phyloP scores from a whole-genome alignment of 1,139 yeast genomes.

The Yamadazyma membranifaciens region DNA sequence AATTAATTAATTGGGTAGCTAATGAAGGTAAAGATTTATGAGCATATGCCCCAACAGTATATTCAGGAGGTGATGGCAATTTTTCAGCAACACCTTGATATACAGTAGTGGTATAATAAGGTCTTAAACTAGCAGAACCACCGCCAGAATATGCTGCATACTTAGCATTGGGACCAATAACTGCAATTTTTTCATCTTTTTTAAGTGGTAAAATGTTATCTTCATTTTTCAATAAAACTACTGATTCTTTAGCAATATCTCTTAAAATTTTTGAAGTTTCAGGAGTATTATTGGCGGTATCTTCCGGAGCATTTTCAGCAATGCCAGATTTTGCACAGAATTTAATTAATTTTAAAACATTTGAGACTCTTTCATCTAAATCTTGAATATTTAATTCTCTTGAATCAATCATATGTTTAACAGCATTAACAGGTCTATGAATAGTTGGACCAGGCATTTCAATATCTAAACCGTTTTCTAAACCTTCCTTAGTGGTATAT shows the following conservation, averaged over 20 bases:
- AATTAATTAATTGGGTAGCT: constrained; percentile 13
- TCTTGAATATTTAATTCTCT: constrained; percentile 27
- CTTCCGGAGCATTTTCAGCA: constrained; percentile 28
- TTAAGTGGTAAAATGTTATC: constrained; percentile 37
- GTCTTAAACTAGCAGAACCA: constrained; percentile 28
- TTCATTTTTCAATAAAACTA: constrained; percentile 53
- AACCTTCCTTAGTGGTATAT: constrained; percentile 42
- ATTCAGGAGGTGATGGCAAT: constrained; percentile 9
- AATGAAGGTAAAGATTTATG: constrained; percentile 15
- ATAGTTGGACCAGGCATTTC: constrained; percentile 63
- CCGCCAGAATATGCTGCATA: constrained; percentile 27
- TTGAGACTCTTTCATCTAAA: constrained; percentile 41
- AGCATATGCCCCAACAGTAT: constrained; percentile 16
- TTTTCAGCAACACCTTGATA: constrained; percentile 21
- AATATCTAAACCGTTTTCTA: constrained; percentile 53
- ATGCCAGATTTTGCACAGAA: constrained; percentile 32
- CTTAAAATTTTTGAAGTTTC: constrained; percentile 42
- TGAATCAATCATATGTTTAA: constrained; percentile 26
- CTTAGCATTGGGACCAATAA: constrained; percentile 31
- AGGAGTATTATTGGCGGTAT: constrained; percentile 26
- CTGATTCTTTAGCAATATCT: constrained; percentile 46
- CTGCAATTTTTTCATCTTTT: constrained; percentile 21
- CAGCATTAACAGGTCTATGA: constrained; percentile 36
- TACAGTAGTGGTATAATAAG: constrained; percentile 25
- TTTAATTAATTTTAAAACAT: constrained; percentile 45